Evolutionary conservation across 306 rosid genomes (phyloP).

Genomic region (Lablab purpureus): DNA sequence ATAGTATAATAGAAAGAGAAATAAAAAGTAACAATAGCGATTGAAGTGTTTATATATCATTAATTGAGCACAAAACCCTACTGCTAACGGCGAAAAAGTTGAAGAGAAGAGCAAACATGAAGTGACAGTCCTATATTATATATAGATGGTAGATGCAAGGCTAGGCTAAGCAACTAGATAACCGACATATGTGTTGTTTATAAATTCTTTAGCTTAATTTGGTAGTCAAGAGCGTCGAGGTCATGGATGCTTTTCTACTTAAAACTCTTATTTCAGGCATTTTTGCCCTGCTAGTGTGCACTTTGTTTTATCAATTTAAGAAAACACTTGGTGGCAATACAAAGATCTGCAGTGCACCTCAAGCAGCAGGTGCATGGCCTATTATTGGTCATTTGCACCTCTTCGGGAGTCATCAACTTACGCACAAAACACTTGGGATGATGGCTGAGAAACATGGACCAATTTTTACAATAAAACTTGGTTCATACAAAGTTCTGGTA

Average conservation of each 20-base stretch:
- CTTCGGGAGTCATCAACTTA: slow-evolving; percentile 37
- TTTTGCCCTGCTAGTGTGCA: slow-evolving; percentile 25
- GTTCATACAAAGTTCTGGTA: slow-evolving; percentile 48
- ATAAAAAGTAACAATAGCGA: too few relatives aligned
- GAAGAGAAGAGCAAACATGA: neutral
- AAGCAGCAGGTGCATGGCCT: slow-evolving; percentile 56
- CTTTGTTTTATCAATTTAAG: slow-evolving; percentile 41
- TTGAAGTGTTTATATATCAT: neutral
- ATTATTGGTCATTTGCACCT: slow-evolving; percentile 54
- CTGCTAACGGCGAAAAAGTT: neutral
- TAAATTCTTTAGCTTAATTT: neutral
- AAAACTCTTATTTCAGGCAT: slow-evolving; percentile 36
- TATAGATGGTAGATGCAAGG: neutral
- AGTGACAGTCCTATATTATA: neutral
- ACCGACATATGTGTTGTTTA: neutral
- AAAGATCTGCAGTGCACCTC: slow-evolving; percentile 45
- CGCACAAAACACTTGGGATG: slow-evolving; percentile 47
- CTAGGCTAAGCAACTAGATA: neutral
- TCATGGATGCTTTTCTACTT: slow-evolving; percentile 33
- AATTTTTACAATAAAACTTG: slow-evolving; percentile 46
- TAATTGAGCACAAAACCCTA: neutral
- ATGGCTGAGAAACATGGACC: slow-evolving; percentile 57
- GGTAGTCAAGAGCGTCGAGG: slow-evolving; percentile 7
- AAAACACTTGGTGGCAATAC: slow-evolving; percentile 18
- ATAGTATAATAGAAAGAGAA: neutral